Conservation (phyloP, 345 rosid species). For the Lepidium sativum region DNA sequence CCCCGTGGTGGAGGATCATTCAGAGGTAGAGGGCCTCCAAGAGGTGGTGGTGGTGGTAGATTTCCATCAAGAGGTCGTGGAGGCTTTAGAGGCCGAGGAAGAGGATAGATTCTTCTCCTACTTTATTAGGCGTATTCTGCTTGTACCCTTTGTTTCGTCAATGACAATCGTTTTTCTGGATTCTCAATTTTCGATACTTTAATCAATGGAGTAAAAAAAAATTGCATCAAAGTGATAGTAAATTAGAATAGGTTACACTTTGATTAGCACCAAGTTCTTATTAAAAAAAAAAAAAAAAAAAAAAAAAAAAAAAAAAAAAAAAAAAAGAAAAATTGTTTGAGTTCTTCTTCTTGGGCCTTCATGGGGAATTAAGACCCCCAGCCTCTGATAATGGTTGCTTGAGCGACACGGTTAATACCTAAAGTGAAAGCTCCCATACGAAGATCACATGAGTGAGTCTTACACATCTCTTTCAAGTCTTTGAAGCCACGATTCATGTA, state of each 20-base stretch:
- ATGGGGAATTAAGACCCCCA: conserved; percentile 61
- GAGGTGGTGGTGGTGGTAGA: conserved; percentile 61
- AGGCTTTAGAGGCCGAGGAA: conserved; percentile 74
- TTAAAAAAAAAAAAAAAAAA: too few species aligned
- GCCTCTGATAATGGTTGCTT: conserved; percentile 80
- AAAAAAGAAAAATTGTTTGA: not conserved
- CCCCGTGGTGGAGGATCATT: conserved; percentile 40
- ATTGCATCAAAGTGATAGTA: not conserved
- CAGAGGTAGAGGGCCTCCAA: conserved; percentile 63
- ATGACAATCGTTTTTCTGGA: not conserved
- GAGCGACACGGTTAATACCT: conserved; percentile 91
- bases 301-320: too few species aligned
- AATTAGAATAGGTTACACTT: not conserved
- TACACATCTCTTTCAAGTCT: conserved; percentile 80
- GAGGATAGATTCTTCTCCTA: conserved; percentile 31
- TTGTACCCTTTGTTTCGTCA: conserved; percentile 16
- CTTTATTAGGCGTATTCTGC: not conserved
- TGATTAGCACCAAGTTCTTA: not conserved
- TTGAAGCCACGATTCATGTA: conserved; percentile 83
- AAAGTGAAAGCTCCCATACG: conserved; percentile 99
- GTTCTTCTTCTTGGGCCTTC: not conserved
- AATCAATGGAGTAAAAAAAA: not conserved
- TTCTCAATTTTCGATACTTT: not conserved
- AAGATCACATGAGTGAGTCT: conserved; percentile 70
- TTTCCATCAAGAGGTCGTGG: conserved; percentile 73